Base-by-base conservation (phyloP, 257 asterid genomes). In the Rubia yunnanensis region DNA sequence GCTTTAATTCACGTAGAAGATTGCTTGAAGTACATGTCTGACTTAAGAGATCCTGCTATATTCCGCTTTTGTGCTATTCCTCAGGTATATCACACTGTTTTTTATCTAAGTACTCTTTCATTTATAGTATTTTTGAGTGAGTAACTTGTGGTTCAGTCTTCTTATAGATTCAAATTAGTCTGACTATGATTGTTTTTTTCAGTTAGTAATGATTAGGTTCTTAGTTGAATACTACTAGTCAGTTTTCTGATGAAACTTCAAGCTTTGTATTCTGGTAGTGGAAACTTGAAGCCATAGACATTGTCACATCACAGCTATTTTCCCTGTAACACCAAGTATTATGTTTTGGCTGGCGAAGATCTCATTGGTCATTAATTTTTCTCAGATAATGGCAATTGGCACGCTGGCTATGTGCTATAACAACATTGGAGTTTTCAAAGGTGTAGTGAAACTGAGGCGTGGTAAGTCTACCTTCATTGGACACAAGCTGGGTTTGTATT, bases 31-130 rank as follows among this genome's bases (percentile, higher is more conserved):
- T 92, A 87, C 80, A 78, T 87, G 96, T 78, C 86, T 62, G 83
- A 65, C 75, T 78, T 92, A 79, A 77, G 75, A 56, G 86, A 89
- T 80, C 95, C 96, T 65, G 74, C 96, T 71, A 92, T 89, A 73
- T 92, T 87, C 66, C 88, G 89, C 20, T 92, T 92, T 80, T 92
- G 99, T 85, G 97, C 95, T 50, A 89, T 92, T 80, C 99, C 99
- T 2, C 97, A 92, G 97, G 97, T 92, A 83, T 28, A 64, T 60
- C 58, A 62, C 38, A 65, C 61, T 46, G 23, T 11, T 59, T 61
- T 56, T 67, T 30, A 58, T 32, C 32, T 52, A 69, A 56, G 31
- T 65, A 52, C 52, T 53, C 55, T 68, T 6, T 39, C 22, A 36
- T 60, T 46, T 50, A 27, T 60, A 6, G 36, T 30, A 20, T 27